Evolutionary conservation across 257 asterid species (phyloP), one percentile per base, ranked within the genome.

Genomic region (Scutellaria minor): DNA sequence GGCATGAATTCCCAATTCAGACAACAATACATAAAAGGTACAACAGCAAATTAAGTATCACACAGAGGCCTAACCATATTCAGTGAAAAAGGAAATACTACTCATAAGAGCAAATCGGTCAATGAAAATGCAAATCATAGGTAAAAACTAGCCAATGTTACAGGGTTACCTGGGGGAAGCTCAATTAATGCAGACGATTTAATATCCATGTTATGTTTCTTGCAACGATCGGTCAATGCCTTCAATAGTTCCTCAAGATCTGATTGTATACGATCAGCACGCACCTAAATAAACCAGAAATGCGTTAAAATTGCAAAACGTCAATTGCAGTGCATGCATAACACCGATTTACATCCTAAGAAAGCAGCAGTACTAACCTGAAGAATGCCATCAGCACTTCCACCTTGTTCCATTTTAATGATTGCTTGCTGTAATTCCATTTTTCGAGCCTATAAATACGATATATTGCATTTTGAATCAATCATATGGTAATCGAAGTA

Each of bases 341-440:
- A 70, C 63, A 58, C 64, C 65, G 55, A 18, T 42, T 66, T 47
- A 20, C 40, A 54, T 71, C 71, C 58, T n/a, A 56, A 46, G 64
- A 67, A 50, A 59, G 53, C 48, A 22, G 71, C 62, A 60, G 60
- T 55, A 41, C 65, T 81, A 69, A 95, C 99, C 98, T 95, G 98
- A 83, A 95, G 99, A 83, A 95, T 88, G 78, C 99, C 99, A 81
- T 95, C 99, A 63, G 93, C 93, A 82, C 99, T 95, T 78, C 99
- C 99, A 76, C 99, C 99, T 83, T 95, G 99, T 81, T 95, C 99
- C 90, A 95, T 89, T 90, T 86, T 92, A 66, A 58, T 77, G 68
- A 95, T 83, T 71, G 99, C 99, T 67, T 92, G 98, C 18, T 95
- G 94, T 79, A 95, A 84, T 80, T 95, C 99, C 74, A 69, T 76